Percentiles rank a stretch among this genome's conserved stretches.
phyloP scores from a whole-genome alignment of 1,284 basidiomycete species.

The Leccinum subspadiceum region DNA sequence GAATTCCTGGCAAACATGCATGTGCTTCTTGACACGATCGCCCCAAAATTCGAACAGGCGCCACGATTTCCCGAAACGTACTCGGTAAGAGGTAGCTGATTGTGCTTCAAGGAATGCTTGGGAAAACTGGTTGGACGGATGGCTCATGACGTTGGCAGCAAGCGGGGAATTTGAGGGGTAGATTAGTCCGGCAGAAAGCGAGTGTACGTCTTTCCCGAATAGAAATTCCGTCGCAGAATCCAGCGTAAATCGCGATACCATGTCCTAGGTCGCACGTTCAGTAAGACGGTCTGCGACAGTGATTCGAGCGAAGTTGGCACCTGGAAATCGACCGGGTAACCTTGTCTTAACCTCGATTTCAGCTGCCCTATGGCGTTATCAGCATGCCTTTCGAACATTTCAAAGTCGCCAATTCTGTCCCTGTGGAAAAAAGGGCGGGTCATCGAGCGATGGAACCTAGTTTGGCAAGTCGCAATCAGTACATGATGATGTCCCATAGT shows the following conservation, averaged over 20 bases:
- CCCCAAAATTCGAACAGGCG: slow-evolving; percentile 33
- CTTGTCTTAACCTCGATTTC: slow-evolving; percentile 40
- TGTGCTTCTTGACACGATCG: slow-evolving; percentile 32
- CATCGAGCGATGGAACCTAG: slow-evolving; percentile 55
- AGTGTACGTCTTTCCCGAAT: slow-evolving; percentile 34
- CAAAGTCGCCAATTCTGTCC: slow-evolving; percentile 53
- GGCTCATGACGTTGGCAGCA: slow-evolving; percentile 4
- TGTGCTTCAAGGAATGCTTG: slow-evolving; percentile 35
- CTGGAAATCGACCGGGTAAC: slow-evolving; percentile 52
- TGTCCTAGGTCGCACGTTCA: slow-evolving; percentile 29
- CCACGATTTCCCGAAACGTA: slow-evolving; percentile 29
- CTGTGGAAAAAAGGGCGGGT: slow-evolving; percentile 56
- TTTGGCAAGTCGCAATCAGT: slow-evolving; percentile 4
- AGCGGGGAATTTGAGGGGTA: slow-evolving; percentile 25
- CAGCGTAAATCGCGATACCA: slow-evolving; percentile 41
- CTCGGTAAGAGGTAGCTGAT: slow-evolving; percentile 18
- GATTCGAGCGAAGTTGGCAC: slow-evolving; percentile 17
- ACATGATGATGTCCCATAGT: not conserved
- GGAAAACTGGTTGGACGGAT: slow-evolving; percentile 35
- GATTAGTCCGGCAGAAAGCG: slow-evolving; percentile 31
- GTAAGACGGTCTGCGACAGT: not conserved
- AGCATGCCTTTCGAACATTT: slow-evolving; percentile 50
- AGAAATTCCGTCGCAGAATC: slow-evolving; percentile 43
- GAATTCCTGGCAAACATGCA: slow-evolving; percentile 34
- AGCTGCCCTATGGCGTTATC: slow-evolving; percentile 40